These are phyloP conservation scores for Pyrenophora teres DNA, from an alignment of 2,329 filamentous ascomycete genomes.

Conservation along the genomic window DNA sequence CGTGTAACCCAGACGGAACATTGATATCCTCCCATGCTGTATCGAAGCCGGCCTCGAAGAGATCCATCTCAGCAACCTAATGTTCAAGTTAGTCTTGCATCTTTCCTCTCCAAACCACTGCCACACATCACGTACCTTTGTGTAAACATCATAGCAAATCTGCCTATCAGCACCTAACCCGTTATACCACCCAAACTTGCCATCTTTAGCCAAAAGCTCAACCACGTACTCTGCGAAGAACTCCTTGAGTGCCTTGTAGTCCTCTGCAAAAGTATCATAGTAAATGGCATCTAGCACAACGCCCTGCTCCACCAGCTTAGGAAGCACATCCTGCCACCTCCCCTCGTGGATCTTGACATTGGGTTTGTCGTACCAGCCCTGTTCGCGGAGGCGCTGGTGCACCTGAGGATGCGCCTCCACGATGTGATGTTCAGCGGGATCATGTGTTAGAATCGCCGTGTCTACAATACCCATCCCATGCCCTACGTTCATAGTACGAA, in stretches of 20 bases:
- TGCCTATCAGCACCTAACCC: constrained; percentile 46
- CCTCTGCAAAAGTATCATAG: constrained; percentile 48
- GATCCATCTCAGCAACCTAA: constrained; percentile 45
- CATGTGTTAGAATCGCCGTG: constrained; percentile 70
- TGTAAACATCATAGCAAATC: constrained; percentile 49
- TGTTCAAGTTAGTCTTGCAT: constrained; percentile 7
- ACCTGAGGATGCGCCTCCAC: constrained; percentile 84
- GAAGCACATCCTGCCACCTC: constrained; percentile 80
- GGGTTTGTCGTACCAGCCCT: constrained; percentile 69
- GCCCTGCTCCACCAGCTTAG: constrained; percentile 68
- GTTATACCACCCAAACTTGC: constrained; percentile 47
- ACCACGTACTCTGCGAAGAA: constrained; percentile 47
- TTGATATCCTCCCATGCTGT: constrained; percentile 45
- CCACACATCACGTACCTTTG: constrained; percentile 32
- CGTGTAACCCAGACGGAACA: constrained; percentile 39
- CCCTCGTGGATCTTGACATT: constrained; percentile 68
- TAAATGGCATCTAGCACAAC: constrained; percentile 74
- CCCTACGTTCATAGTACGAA: constrained; percentile 80
- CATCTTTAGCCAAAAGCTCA: constrained; percentile 38
- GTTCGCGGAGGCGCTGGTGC: constrained; percentile 67
- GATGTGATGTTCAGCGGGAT: constrained; percentile 76
- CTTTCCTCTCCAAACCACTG: neutral
- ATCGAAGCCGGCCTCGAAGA: constrained; percentile 45
- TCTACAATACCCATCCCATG: constrained; percentile 93
- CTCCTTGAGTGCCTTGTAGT: constrained; percentile 45